These are phyloP conservation scores for Spiromastix sp. DNA, from an alignment of 2,329 filamentous ascomycete genomes.

Conservation along the genomic window DNA sequence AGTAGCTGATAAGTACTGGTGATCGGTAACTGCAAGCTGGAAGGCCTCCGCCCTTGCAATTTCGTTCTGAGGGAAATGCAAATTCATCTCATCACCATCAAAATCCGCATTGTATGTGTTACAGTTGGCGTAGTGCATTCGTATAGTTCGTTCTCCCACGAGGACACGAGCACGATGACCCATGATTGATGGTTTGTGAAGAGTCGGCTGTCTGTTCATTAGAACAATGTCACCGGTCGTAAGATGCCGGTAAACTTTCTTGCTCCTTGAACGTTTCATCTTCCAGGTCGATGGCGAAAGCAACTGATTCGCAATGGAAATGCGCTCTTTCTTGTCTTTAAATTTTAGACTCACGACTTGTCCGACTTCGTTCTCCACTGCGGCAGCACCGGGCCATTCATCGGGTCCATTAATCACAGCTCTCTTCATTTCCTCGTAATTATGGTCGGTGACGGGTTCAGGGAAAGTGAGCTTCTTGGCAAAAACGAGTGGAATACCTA, in stretches of 20 bases:
- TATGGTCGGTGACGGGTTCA: constrained; percentile 93
- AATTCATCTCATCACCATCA: constrained; percentile 99
- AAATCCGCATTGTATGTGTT: constrained; percentile 99
- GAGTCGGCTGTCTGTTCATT: constrained; percentile 96
- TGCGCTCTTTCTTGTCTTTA: constrained; percentile 79
- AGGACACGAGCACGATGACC: constrained; percentile 86
- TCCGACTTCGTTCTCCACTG: constrained; percentile 92
- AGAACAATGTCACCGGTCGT: constrained; percentile 95
- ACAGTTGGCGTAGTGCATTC: constrained; percentile 99
- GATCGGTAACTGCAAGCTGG: constrained; percentile 89
- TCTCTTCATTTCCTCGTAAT: constrained; percentile 90
- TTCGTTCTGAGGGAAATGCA: constrained; percentile 98
- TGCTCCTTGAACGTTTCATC: constrained; percentile 68
- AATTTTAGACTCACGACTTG: constrained; percentile 79
- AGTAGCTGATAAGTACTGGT: constrained; percentile 91
- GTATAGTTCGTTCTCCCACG: constrained; percentile 90
- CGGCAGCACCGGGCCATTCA: constrained; percentile 86
- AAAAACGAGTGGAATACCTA: constrained; percentile 96
- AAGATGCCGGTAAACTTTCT: constrained; percentile 93
- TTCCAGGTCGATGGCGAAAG: constrained; percentile 71
- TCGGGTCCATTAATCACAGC: constrained; percentile 91
- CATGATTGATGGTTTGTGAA: constrained; percentile 99
- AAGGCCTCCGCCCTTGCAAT: constrained; percentile 85
- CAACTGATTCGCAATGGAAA: constrained; percentile 84
- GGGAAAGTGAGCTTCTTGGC: constrained; percentile 93